These are phyloP conservation scores for Phialocephala subalpina DNA, from an alignment of 2,329 filamentous ascomycete genomes.

Conservation along the genomic window DNA sequence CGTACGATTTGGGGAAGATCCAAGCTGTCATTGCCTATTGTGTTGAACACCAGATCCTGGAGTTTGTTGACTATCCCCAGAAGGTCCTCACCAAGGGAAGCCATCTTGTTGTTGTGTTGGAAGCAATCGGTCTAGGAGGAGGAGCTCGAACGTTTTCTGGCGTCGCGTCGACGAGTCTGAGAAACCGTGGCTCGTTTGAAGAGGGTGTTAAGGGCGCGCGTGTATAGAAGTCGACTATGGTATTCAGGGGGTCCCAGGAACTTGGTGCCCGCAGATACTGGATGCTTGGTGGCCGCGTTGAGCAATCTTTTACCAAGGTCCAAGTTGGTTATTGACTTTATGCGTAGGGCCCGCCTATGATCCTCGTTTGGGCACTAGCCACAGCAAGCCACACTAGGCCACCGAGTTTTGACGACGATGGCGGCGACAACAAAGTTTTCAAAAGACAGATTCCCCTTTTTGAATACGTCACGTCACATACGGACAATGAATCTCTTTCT, in stretches of 20 bases:
- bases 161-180: slow-evolving; percentile 29
- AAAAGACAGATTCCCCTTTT: background rate
- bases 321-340: slow-evolving; percentile 9
- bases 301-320: background rate
- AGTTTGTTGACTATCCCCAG: slow-evolving; percentile 97
- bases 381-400: slow-evolving; percentile 7
- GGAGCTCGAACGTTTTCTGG: slow-evolving; percentile 18
- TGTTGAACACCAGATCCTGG: slow-evolving; percentile 99
- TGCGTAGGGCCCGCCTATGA: slow-evolving; percentile 1
- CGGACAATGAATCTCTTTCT: background rate
- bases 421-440: background rate
- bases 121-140: slow-evolving; percentile 9
- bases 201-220: slow-evolving; percentile 6
- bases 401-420: background rate
- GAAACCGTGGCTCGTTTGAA: slow-evolving; percentile 4
- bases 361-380: slow-evolving; percentile 4
- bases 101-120: slow-evolving; percentile 64
- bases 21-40: slow-evolving; percentile 97
- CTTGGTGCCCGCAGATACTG: background rate
- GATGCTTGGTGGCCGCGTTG: slow-evolving; percentile 4
- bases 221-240: slow-evolving; percentile 16
- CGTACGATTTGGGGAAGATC: slow-evolving; percentile 97
- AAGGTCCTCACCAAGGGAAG: slow-evolving; percentile 93
- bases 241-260: slow-evolving; percentile 37
- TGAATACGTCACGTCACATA: too few species aligned